Evolutionary conservation across 768 basidiomycete species (phyloP).

Genomic region (Dendrothele bispora): DNA sequence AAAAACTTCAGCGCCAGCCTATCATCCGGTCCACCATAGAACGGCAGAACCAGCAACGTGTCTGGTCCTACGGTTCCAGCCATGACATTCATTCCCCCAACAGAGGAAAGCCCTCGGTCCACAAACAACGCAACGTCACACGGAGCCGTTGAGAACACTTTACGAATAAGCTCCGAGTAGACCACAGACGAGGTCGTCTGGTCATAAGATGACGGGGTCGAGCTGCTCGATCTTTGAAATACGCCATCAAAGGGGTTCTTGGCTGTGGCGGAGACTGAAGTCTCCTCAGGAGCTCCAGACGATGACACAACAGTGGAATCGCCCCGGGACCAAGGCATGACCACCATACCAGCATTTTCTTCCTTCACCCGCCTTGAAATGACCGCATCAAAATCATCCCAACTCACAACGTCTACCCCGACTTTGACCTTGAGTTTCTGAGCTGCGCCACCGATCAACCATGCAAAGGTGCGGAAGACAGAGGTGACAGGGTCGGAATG

Average conservation of each 20-base stretch:
- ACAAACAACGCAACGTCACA: conserved; percentile 85
- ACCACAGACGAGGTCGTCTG: conserved; percentile 49
- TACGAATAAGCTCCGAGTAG: conserved; percentile 84
- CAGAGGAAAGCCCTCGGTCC: conserved; percentile 55
- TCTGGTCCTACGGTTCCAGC: conserved; percentile 43
- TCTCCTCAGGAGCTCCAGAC: conserved; percentile 25
- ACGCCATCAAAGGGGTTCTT: conserved; percentile 76
- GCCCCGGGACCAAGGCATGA: conserved; percentile 81
- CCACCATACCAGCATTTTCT: conserved; percentile 44
- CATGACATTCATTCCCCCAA: conserved; percentile 21
- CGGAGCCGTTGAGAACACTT: conserved; percentile 70
- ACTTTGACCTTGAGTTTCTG: conserved; percentile 53
- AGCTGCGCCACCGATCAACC: conserved; percentile 50
- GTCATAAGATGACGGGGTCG: conserved; percentile 44
- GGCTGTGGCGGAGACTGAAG: conserved; percentile 17
- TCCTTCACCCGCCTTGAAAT: background rate
- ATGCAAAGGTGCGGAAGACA: conserved; percentile 76
- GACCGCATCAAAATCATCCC: background rate
- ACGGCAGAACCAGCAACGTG: conserved; percentile 67
- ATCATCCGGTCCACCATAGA: conserved; percentile 95
- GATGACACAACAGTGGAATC: conserved; percentile 15
- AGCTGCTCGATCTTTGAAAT: conserved; percentile 57
- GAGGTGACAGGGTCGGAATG: conserved; percentile 70
- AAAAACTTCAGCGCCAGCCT: conserved; percentile 80
- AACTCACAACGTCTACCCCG: conserved; percentile 1